phyloP scores from a whole-genome alignment of 129 eudicot species.

The Artemisia annua region DNA sequence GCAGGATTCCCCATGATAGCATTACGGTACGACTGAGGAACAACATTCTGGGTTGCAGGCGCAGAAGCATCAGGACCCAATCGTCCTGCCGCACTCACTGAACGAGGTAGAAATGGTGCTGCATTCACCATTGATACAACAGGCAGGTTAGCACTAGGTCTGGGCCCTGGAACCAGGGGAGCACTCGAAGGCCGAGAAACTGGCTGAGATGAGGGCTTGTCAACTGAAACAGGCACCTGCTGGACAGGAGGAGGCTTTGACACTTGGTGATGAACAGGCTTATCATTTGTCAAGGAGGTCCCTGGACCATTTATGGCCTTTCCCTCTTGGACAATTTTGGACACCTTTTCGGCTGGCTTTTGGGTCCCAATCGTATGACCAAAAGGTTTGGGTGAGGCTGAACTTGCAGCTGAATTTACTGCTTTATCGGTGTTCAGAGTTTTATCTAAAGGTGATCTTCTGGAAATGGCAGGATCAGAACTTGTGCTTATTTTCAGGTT shows the following conservation, averaged over 20 bases:
- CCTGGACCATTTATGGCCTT: no score
- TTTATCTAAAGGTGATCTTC: slow-evolving; percentile 44
- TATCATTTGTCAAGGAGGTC: no score
- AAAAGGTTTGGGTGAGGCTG: slow-evolving; percentile 23
- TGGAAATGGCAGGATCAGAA: slow-evolving; percentile 33
- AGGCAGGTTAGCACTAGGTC: slow-evolving; percentile 45
- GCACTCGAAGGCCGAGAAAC: slow-evolving; percentile 85
- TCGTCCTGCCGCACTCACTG: slow-evolving; percentile 80
- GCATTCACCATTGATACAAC: slow-evolving; percentile 66
- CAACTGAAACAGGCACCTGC: slow-evolving; percentile 11
- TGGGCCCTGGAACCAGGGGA: slow-evolving; percentile 59
- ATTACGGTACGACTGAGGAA: slow-evolving; percentile 79
- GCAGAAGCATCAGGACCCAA: slow-evolving; percentile 70
- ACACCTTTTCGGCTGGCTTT: slow-evolving; percentile 54
- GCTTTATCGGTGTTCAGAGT: slow-evolving; percentile 36
- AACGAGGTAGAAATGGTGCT: slow-evolving; percentile 63
- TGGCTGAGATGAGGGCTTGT: slow-evolving; percentile 17
- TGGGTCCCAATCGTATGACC: slow-evolving; percentile 33
- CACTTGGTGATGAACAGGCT: background rate
- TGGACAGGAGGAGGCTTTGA: slow-evolving; percentile 29
- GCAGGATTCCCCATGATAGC: slow-evolving; percentile 73
- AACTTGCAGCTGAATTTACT: no score
- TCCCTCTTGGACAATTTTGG: slow-evolving; percentile 12
- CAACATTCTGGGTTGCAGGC: slow-evolving; percentile 41
- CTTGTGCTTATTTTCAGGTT: slow-evolving; percentile 30